Conservation (phyloP, 129 eudicot genomes). For the Smallanthus sonchifolius region DNA sequence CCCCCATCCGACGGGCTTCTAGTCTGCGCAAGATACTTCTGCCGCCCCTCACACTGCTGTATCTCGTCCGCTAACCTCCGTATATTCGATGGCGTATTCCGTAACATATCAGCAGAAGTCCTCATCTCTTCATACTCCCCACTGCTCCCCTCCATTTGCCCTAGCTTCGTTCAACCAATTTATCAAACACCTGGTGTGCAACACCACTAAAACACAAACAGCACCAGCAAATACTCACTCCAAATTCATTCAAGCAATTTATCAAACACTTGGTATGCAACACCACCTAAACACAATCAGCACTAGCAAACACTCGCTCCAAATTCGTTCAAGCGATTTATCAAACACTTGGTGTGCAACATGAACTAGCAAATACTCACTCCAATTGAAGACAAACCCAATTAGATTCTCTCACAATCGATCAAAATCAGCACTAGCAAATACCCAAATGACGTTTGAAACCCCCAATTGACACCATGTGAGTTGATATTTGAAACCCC, state of each 20-base stretch:
- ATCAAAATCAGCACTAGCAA: neutral
- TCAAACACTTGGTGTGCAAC: slow-evolving; percentile 26
- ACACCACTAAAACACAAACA: neutral
- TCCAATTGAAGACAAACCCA: neutral
- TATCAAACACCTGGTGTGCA: slow-evolving; percentile 30
- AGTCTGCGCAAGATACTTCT: slow-evolving; percentile 90
- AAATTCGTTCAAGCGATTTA: slow-evolving; percentile 16
- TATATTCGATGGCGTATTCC: slow-evolving; percentile 82
- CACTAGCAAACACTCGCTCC: slow-evolving; percentile 8
- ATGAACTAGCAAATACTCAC: neutral
- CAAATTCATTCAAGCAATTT: slow-evolving; percentile 20
- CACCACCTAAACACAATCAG: neutral
- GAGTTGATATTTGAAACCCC: neutral
- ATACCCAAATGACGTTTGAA: neutral
- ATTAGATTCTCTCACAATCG: neutral
- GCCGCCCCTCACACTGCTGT: slow-evolving; percentile 87
- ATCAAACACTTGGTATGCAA: slow-evolving; percentile 27
- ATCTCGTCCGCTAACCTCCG: slow-evolving; percentile 80
- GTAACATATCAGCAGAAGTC: slow-evolving; percentile 65
- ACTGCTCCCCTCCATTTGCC: slow-evolving; percentile 27
- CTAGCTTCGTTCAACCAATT: slow-evolving; percentile 15
- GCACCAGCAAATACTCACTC: neutral
- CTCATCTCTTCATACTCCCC: slow-evolving; percentile 27
- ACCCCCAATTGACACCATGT: neutral
- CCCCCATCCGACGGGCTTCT: slow-evolving; percentile 91